Base-by-base conservation (phyloP, 495 filamentous ascomycete species). In the Pyrenula massariospora region DNA sequence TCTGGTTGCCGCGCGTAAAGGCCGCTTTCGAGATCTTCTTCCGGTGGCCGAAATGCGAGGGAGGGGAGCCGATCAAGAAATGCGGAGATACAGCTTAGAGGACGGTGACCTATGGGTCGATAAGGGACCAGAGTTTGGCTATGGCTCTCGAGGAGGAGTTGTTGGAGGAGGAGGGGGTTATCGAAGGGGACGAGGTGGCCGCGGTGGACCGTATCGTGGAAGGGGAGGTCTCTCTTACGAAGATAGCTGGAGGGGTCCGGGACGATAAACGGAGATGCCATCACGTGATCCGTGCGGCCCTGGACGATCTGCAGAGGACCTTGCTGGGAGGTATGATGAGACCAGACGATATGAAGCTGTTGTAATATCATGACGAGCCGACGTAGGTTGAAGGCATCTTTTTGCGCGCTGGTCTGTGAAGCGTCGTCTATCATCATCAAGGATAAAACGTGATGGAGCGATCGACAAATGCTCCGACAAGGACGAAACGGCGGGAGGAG, bases 81-180 rank as follows among this genome's bases (percentile, higher is more conserved):
- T 83, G 66, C 80, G 86, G 53, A 76, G 87, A 25, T 92, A 86
- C 66, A 85, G 83, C 0, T 96, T 95, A 63, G 88, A 94, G 70
- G 75, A 86, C 56, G 79, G 75, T 0, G 80, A 84, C 58, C 50
- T 66, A 0, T 77, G 95, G 50, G 86, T 94, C 51, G 88, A 95
- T 68, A 71, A 80, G 58, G 91, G 89, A 2, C 77, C 78, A 3
- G 89, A 95, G 65, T 82, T 82, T 60, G 75, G 72, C 15, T 60
- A 60, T 2, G 59, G 68, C 5, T 59, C 65, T 51, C 65, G 75
- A 57, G 71, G 74, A 22, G 67, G 70, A 20, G 60, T 59, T 52
- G 54, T 67, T 47, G 66, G 72, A 48, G 62, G 72, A n/a, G 58
- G 67, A 25, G 63, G 66, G 57, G 64, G 70, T 10, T 61, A 65